Evolutionary conservation across 148 eudicot species (phyloP), one percentile per base, ranked within the genome.

Genomic region (Chenopodium formosanum): DNA sequence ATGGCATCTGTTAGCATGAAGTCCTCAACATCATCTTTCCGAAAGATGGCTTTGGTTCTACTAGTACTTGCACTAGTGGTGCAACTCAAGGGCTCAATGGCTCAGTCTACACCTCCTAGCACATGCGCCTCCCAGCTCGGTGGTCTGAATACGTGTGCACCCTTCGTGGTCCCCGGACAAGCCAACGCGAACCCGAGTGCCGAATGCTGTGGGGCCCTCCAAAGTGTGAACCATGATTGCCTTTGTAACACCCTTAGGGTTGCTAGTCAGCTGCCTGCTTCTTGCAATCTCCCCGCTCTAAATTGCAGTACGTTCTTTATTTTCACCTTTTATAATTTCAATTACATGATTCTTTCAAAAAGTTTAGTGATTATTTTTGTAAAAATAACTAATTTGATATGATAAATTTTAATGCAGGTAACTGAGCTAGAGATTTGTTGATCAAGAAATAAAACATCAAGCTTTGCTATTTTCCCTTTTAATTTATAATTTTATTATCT

Each of bases 191-290:
- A 2, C 78, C 99, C 99, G 0, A 94, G 85, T 85, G 0, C 85
- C 4, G 95, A 89, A 0, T 94, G 99, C 79, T 96, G 99, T 82
- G 80, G 78, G 1, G 97, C 98, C 0, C 94, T 96, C 31, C 89
- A 88, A 66, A 73, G 86, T 0, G 83, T 94, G 8, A 87, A 89
- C 9, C 94, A 89, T 63, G 92, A 90, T 50, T 92, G 98, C 82
- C 74, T 92, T 40, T 96, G 99, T 84, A 90, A 75, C 88, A 92
- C 99, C 12, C 81, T 94, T 47, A 76, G 94, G 81, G 87, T 95
- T 65, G 82, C 96, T 32, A 79, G 93, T 14, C 90, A 80, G 9
- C 88, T 95, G 11, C 97, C 98, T 25, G 53, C 93, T 40, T 79
- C 81, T 48, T 95, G 98, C 97, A 92, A 90, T 85, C 86, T 93